Evolutionary conservation across 2,329 filamentous ascomycete species (phyloP), one percentile per base, ranked within the genome.

Genomic region (Trichophyton equinum): DNA sequence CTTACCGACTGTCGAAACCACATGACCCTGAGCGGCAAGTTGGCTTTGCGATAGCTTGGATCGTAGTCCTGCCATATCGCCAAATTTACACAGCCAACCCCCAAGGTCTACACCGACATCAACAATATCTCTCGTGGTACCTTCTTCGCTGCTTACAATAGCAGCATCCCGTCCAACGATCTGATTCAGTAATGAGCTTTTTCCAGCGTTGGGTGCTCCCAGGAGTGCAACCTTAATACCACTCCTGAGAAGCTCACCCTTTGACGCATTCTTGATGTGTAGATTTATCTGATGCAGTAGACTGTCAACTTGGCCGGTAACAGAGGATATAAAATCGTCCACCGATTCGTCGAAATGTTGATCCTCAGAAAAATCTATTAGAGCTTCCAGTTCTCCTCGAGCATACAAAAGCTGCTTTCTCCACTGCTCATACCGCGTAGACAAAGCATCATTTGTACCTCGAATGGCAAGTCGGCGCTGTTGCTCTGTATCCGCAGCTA

Each of bases 341-440:
- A 90, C 88, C 2, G 89, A 86, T 73, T 96, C 91, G 67, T 97
- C 91, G 69, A 99, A 95, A 75, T 97, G 89, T 74, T 99, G 92
- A 69, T 97, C 94, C 72, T 99, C 94, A 0, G 89, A 88, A 71
- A 99, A 99, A 74, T 99, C 94, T 64, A 99, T 97, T 66, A 99
- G 76, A 0, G 94, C 94, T 74, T 99, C 94, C 44, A 99, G 80
- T 75, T 97, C 91, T 8, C 90, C 94, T 1, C 94, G 84, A 8
- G 91, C 91, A 64, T 87, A 81, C 5, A 97, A 78, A 18, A 99
- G 76, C 65, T 85, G 79, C 64, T 82, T 77, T 27, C 92, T 84
- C 94, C 94, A 99, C 8, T 69, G 68, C 66, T 96, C 91, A 72
- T 99, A 99, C 18, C 85, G 84, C 62, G 80, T 79, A 0, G 89